Conservation (phyloP, 805 yeast species). For the Candida montana region DNA sequence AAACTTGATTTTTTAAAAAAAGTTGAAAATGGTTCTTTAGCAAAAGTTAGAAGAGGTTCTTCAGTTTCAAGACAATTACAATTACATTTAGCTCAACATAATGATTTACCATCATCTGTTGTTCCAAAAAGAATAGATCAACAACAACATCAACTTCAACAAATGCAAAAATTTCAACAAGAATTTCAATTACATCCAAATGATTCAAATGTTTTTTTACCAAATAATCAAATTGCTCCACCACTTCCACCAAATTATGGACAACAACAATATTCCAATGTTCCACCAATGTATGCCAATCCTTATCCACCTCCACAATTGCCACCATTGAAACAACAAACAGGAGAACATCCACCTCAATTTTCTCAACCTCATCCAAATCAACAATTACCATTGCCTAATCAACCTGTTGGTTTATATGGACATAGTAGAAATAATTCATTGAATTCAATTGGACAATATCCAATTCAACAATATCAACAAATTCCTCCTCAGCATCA, state of each 20-base stretch:
- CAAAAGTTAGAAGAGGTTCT: constrained; percentile 73
- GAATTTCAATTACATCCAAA: constrained; percentile 9
- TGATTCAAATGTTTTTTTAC: constrained; percentile 17
- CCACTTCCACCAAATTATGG: background rate
- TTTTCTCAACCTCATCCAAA: constrained; percentile 5
- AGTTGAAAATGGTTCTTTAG: constrained; percentile 69
- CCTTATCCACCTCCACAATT: constrained; percentile 13
- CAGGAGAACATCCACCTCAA: constrained; percentile 1
- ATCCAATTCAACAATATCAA: constrained; percentile 3
- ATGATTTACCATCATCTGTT: constrained; percentile 33
- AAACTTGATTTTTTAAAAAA: constrained; percentile 79
- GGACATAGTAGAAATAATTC: constrained; percentile 1
- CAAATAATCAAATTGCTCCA: constrained; percentile 7
- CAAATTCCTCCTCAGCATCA: background rate
- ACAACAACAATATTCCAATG: constrained; percentile 6
- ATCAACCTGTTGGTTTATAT: background rate
- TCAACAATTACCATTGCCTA: constrained; percentile 5
- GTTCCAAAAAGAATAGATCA: constrained; percentile 29
- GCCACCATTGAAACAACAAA: constrained; percentile 17
- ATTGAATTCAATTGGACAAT: background rate
- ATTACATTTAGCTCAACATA: constrained; percentile 51
- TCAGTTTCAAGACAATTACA: constrained; percentile 78
- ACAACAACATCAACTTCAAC: constrained; percentile 33
- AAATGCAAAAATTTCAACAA: constrained; percentile 23
- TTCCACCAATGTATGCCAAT: constrained; percentile 3